Evolutionary conservation across 2,329 filamentous ascomycete species (phyloP).

Genomic region (Hysterium pulicare): DNA sequence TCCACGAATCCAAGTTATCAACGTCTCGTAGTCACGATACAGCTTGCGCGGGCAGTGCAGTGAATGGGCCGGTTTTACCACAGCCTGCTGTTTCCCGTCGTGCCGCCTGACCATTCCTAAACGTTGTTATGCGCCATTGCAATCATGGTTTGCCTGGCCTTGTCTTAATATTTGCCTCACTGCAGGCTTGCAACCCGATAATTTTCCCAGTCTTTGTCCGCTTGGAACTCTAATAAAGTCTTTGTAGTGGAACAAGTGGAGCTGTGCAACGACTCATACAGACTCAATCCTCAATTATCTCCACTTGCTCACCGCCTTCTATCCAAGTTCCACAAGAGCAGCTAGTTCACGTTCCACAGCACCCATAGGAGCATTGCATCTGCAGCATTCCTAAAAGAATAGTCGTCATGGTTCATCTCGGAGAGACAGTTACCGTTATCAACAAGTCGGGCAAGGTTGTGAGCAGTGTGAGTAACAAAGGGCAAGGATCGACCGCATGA

Average conservation of each 20-base stretch:
- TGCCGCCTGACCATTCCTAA: constrained; percentile 14
- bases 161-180: constrained; percentile 11
- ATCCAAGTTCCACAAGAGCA: neutral
- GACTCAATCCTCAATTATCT: neutral
- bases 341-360: too few relatives aligned
- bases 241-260: too few relatives aligned
- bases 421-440: constrained; percentile 82
- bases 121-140: constrained; percentile 16
- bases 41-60: constrained; percentile 19
- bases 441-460: constrained; percentile 90
- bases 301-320: neutral
- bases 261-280: too few relatives aligned
- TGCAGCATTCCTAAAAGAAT: constrained; percentile 16
- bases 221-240: too few relatives aligned
- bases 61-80: constrained; percentile 18
- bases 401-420: constrained; percentile 37
- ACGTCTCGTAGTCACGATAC: constrained; percentile 27
- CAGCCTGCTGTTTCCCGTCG: constrained; percentile 10
- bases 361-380: too few relatives aligned
- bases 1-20: constrained; percentile 26
- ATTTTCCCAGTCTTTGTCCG: too few relatives aligned
- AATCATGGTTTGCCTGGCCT: constrained; percentile 16
- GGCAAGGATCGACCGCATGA: neutral
- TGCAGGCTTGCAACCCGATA: constrained; percentile 3
- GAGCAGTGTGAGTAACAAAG: constrained; percentile 64